A percentile compares a stretch with the other conserved stretches of the same genome.
These are phyloP conservation scores for Pseudogymnoascus sp. DNA, from an alignment of 2,329 filamentous ascomycete genomes.

Conservation along the genomic window DNA sequence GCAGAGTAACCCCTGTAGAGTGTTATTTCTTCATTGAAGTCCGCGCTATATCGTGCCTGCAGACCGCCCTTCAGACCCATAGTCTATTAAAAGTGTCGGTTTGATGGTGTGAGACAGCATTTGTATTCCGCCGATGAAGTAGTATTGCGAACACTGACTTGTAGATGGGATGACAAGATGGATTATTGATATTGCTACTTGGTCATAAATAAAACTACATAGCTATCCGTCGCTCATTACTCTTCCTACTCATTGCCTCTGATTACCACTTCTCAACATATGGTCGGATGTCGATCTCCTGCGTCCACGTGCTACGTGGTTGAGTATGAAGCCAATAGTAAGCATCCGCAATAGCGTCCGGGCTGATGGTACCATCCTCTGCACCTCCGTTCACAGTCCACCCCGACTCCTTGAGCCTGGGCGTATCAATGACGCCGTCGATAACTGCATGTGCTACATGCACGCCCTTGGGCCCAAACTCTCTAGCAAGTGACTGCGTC, in stretches of 20 bases:
- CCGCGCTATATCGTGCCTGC: slow-evolving; percentile 59
- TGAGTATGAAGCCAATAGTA: slow-evolving; percentile 84
- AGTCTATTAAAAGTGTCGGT: slow-evolving; percentile 60
- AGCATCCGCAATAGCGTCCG: slow-evolving; percentile 74
- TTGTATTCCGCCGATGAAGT: background rate
- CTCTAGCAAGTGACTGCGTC: slow-evolving; percentile 67
- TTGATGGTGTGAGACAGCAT: slow-evolving; percentile 78
- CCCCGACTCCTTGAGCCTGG: slow-evolving; percentile 50
- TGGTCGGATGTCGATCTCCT: slow-evolving; percentile 73
- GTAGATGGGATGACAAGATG: background rate
- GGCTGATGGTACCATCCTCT: slow-evolving; percentile 58
- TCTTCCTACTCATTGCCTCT: background rate
- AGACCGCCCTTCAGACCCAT: slow-evolving; percentile 63
- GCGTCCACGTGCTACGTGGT: slow-evolving; percentile 69
- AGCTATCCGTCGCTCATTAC: background rate
- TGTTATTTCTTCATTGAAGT: slow-evolving; percentile 35
- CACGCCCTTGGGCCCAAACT: slow-evolving; percentile 77
- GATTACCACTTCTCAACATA: slow-evolving; percentile 65
- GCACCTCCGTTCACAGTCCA: slow-evolving; percentile 37
- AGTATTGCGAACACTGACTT: background rate
- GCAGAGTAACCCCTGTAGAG: slow-evolving; percentile 58
- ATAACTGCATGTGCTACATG: slow-evolving; percentile 79
- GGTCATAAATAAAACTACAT: slow-evolving; percentile 1
- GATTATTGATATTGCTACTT: background rate
- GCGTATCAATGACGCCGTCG: slow-evolving; percentile 80